Evolutionary conservation across 306 rosid genomes (phyloP), one percentile per base, ranked within the genome.

Genomic region (Luffa acutangula): DNA sequence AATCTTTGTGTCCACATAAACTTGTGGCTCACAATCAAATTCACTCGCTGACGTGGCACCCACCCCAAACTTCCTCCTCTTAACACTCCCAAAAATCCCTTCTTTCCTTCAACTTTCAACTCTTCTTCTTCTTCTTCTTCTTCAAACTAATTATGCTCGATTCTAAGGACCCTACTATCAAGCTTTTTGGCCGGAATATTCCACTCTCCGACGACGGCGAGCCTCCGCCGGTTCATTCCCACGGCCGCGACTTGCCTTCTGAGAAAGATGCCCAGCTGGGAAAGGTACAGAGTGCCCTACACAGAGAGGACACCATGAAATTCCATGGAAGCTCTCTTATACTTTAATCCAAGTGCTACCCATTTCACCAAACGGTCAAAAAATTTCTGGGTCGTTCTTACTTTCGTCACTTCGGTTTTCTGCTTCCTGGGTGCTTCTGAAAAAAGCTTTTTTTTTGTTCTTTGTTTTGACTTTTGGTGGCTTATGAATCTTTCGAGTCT

Each of bases 21-120:
- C 86, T 86, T 90, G 97, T 93, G 98, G 98, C 89, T 81, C 80
- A 85, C 80, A 93, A 93, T 90, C 75, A 18, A 87, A 75, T 77
- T 60, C 83, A 21, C 7, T 0, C 2, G 59, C 85, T 89, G 89
- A 91, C 85, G 95, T 91, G 98, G 97, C 92, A 83, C 20, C 84
- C 56, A 71, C 81, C 69, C 78, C 86, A 80, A 15, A 76, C 84
- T n/a, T 41, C 34, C 42, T 9, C 6, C 13, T 39, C 51, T 21
- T 7, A 37, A 81, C 80, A 13, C 48, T 79, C 51, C 20, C 63
- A 70, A 43, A 71, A 31, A 33, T 54, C 33, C 41, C 9, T 21
- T 17, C 14, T 5, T 43, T 56, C 3, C 15, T 41, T 17, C 62
- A 46, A 20, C 67, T 76, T 21, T 13, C 15, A 17, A 37, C 66